Evolutionary conservation across 805 yeast species (phyloP), one percentile per base, ranked within the genome.

Genomic region (Spathaspora girioi): DNA sequence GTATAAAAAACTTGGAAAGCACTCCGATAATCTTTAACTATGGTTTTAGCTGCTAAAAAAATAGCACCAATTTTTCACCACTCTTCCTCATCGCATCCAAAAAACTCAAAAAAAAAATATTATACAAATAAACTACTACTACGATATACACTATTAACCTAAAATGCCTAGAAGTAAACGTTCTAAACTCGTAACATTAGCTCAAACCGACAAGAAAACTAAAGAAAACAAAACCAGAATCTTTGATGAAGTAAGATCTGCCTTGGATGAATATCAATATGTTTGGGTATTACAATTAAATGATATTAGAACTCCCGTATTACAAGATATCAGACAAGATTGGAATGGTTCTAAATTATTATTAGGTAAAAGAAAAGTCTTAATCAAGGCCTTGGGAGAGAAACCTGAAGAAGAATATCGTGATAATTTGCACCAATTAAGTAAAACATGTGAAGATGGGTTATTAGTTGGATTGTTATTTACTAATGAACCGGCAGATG

Each of bases 121-220:
- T 14, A 19, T 9, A 19, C 10, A 10, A 19, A 20, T 18, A 3
- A 17, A 14, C 17, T 14, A 6, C 17, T 40, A 20, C 48, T 35
- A 45, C 41, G 38, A 32, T 45, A 10, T 17, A 45, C 15, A 14
- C 29, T 29, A 38, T 44, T 46, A 35, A 40, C 47, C 5, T 29
- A 74, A 59, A 52, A 93, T 93, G 99, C 97, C 99, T 56, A 89
- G 96, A 81, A 91, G 97, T 38, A 92, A 85, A 69, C 93, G 98
- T 82, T 87, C 97, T 59, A 94, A 89, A 84, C 85, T 92, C 60
- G 96, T 94, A 54, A 89, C 98, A 12, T 78, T 94, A 61, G 94
- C 99, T 38, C 93, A 93, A 67, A 93, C 98, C 56, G 97, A 91
- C 60, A 94, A 91, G 72, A 94, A 94, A 67, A 97, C 97, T 47